phyloP scores from a whole-genome alignment of 1,139 yeast genomes.

The Geotrichum phurueaensis region DNA sequence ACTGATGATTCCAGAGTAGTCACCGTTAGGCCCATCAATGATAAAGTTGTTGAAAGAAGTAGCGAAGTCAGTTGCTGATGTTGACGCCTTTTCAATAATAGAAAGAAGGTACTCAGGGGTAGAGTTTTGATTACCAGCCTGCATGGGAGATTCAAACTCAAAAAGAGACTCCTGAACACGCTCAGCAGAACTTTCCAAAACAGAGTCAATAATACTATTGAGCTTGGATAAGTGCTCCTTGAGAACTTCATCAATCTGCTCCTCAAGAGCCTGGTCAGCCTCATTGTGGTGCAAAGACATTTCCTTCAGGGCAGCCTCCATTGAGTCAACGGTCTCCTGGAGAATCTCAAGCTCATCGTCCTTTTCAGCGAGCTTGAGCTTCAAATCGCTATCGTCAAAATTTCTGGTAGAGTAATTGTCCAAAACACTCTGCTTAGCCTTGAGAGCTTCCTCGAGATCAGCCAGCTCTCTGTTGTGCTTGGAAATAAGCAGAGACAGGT shows the following conservation, averaged over 20 bases:
- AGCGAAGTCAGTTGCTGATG: conserved; percentile 75
- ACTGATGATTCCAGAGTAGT: conserved; percentile 61
- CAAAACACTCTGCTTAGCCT: conserved; percentile 35
- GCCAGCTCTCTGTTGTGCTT: conserved; percentile 51
- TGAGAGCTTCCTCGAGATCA: conserved; percentile 36
- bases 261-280: conserved; percentile 46
- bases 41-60: conserved; percentile 69
- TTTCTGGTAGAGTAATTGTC: conserved; percentile 27
- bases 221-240: conserved; percentile 47
- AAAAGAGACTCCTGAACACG: conserved; percentile 68
- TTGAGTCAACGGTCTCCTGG: conserved; percentile 51
- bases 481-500: conserved; percentile 53
- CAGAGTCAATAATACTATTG: conserved; percentile 61
- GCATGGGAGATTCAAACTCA: conserved; percentile 72
- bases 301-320: conserved; percentile 66
- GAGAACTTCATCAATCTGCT: conserved; percentile 53
- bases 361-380: conserved; percentile 53
- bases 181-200: conserved; percentile 62
- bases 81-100: conserved; percentile 63
- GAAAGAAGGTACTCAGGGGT: conserved; percentile 70
- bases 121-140: conserved; percentile 75
- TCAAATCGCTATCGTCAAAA: conserved; percentile 37
- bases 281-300: conserved; percentile 44
- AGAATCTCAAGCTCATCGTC: conserved; percentile 77
- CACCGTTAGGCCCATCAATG: conserved; percentile 69